Conservation (phyloP, 208 protist species). For the Wallacemonas sp. region DNA sequence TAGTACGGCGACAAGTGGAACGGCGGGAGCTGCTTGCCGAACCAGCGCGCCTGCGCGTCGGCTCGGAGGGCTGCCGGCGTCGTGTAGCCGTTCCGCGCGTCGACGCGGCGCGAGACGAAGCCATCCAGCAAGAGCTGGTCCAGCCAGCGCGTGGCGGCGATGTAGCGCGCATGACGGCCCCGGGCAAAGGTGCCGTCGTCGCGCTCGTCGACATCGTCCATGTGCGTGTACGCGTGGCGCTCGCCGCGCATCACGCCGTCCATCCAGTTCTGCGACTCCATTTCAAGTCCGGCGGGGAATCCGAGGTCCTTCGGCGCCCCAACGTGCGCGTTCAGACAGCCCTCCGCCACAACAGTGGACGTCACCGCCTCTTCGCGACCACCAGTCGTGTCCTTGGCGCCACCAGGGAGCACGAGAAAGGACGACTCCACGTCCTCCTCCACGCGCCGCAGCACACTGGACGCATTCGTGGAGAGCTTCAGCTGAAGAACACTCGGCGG, state of each 20-base stretch:
- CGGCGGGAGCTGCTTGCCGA: constrained; percentile 46
- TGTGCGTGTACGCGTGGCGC: constrained; percentile 35
- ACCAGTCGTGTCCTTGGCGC: no score
- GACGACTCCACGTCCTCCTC: not conserved
- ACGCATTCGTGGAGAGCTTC: constrained; percentile 27
- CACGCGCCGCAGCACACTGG: constrained; percentile 27
- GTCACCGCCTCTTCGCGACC: no score
- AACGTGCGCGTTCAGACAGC: constrained; percentile 38
- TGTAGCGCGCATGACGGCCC: constrained; percentile 7
- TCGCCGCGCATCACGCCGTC: constrained; percentile 52
- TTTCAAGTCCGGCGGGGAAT: constrained; percentile 44
- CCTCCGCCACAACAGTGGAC: constrained; percentile 4
- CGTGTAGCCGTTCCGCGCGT: constrained; percentile 51
- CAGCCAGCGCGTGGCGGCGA: constrained; percentile 49
- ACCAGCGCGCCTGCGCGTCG: constrained; percentile 20
- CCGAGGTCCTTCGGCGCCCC: constrained; percentile 54
- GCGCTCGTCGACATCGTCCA: not conserved
- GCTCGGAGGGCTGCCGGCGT: constrained; percentile 35
- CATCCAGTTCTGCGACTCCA: constrained; percentile 50
- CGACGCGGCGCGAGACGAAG: constrained; percentile 58
- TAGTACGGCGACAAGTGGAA: constrained; percentile 68
- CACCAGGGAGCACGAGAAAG: not conserved
- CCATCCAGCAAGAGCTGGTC: constrained; percentile 70
- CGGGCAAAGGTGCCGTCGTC: not conserved
- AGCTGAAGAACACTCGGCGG: constrained; percentile 17